phyloP scores from a whole-genome alignment of 352 stramenopile species.

The Phytophthora boehmeriae region DNA sequence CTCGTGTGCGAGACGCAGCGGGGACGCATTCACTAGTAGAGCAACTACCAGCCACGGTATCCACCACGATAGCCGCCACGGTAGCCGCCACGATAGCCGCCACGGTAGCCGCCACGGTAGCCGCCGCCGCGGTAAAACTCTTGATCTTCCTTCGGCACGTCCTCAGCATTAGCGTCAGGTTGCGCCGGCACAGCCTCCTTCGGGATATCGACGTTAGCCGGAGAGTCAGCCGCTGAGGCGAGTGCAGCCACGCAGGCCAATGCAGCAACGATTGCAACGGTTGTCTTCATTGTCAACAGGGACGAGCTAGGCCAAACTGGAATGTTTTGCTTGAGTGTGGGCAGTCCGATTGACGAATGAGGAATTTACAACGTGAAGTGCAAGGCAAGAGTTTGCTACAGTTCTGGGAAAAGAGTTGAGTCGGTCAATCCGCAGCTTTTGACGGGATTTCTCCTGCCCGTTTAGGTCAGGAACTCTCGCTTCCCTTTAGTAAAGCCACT shows the following conservation, averaged over 20 bases:
- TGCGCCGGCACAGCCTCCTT: background rate
- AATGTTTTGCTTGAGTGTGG: conserved; percentile 6
- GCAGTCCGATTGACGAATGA: conserved; percentile 18
- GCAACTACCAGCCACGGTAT: background rate
- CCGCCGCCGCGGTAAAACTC: conserved; percentile 1
- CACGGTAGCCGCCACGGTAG: conserved; percentile 3
- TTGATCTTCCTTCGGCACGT: background rate
- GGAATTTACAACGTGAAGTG: background rate
- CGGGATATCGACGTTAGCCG: background rate
- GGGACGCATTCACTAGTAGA: too few species aligned
- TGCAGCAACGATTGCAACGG: conserved; percentile 15
- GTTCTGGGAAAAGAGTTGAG: background rate
- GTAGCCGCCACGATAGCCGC: background rate
- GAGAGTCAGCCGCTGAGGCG: conserved; percentile 7
- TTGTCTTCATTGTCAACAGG: conserved; percentile 20
- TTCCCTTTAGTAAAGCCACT: conserved; percentile 12
- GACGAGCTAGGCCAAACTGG: background rate
- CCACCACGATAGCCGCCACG: background rate
- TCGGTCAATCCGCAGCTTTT: too few species aligned
- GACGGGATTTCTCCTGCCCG: too few species aligned
- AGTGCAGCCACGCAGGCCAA: conserved; percentile 14
- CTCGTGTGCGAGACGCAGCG: too few species aligned
- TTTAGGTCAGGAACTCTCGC: too few species aligned
- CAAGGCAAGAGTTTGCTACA: background rate
- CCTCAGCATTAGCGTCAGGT: conserved; percentile 7